Conservation (phyloP, 2,329 filamentous ascomycete genomes). For the Stemphylium vesicarium region DNA sequence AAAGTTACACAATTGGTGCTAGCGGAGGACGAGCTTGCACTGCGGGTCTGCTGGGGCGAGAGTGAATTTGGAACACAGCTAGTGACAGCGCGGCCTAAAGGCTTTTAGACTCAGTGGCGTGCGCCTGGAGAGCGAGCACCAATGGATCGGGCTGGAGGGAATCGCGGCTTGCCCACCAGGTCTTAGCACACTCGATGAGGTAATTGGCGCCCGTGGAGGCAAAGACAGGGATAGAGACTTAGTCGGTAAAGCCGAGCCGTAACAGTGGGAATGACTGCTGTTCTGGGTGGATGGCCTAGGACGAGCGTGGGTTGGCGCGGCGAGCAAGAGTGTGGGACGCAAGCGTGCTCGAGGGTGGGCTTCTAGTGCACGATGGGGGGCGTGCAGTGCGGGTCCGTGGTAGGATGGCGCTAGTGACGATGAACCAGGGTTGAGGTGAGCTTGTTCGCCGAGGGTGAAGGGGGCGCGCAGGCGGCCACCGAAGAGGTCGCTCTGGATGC, state of each 20-base stretch:
- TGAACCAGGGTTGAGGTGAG: constrained; percentile 22
- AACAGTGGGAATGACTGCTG: constrained; percentile 40
- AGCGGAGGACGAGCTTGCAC: constrained; percentile 41
- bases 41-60: constrained; percentile 30
- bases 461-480: constrained; percentile 25
- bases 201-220: constrained; percentile 42
- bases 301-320: constrained; percentile 33
- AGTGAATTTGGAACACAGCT: constrained; percentile 43
- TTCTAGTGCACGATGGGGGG: constrained; percentile 21
- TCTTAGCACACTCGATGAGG: constrained; percentile 47
- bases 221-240: constrained; percentile 19
- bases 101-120: constrained; percentile 41
- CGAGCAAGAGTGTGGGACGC: constrained; percentile 31
- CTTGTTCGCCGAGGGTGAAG: constrained; percentile 31
- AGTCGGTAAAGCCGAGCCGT: constrained; percentile 47
- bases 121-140: constrained; percentile 46
- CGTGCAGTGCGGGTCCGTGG: constrained; percentile 26
- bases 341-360: constrained; percentile 19
- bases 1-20: constrained; percentile 46
- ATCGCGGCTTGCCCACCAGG: constrained; percentile 38
- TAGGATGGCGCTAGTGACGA: constrained; percentile 20
- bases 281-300: constrained; percentile 34
- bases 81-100: constrained; percentile 40
- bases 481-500: constrained; percentile 19
- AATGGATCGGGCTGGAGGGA: constrained; percentile 36